Conservation (phyloP, 2,329 filamentous ascomycete genomes). For the Botrytis pseudocinerea region DNA sequence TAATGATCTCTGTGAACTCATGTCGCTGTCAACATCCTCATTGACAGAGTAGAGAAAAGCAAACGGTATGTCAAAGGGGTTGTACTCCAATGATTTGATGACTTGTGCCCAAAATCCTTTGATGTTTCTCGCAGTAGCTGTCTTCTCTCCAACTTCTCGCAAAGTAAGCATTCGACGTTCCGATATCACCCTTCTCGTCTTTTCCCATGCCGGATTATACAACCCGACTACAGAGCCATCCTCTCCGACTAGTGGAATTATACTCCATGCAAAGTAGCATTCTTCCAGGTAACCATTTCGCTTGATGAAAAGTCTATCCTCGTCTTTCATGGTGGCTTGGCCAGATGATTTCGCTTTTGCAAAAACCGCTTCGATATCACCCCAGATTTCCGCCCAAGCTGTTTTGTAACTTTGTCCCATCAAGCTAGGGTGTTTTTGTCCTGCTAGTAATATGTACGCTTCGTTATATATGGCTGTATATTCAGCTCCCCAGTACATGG, state of each 20-base stretch:
- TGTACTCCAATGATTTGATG: conserved; percentile 67
- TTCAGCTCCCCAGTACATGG: conserved; percentile 78
- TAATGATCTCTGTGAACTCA: conserved; percentile 56
- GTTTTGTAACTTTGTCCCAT: conserved; percentile 71
- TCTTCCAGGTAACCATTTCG: conserved; percentile 73
- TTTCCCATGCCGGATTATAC: conserved; percentile 74
- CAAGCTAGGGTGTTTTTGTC: conserved; percentile 71
- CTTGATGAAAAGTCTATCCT: conserved; percentile 72
- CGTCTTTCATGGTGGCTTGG: conserved; percentile 81
- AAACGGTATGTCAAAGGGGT: conserved; percentile 69
- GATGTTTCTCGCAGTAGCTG: conserved; percentile 69
- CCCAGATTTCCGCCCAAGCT: conserved; percentile 75
- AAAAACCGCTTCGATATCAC: conserved; percentile 68
- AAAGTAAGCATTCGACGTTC: conserved; percentile 79
- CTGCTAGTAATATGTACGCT: conserved; percentile 68
- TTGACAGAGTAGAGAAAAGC: conserved; percentile 73
- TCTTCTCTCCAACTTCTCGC: conserved; percentile 74
- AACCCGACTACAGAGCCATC: conserved; percentile 74
- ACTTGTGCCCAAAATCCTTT: conserved; percentile 74
- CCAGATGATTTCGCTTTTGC: conserved; percentile 66
- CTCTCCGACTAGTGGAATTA: conserved; percentile 73
- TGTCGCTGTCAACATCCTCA: conserved; percentile 71
- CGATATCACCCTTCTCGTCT: conserved; percentile 74
- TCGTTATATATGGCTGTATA: conserved; percentile 71
- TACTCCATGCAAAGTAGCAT: conserved; percentile 68